Conservation (phyloP, 192 early-diverging fungal species). For the Backusella tarrabulga region DNA sequence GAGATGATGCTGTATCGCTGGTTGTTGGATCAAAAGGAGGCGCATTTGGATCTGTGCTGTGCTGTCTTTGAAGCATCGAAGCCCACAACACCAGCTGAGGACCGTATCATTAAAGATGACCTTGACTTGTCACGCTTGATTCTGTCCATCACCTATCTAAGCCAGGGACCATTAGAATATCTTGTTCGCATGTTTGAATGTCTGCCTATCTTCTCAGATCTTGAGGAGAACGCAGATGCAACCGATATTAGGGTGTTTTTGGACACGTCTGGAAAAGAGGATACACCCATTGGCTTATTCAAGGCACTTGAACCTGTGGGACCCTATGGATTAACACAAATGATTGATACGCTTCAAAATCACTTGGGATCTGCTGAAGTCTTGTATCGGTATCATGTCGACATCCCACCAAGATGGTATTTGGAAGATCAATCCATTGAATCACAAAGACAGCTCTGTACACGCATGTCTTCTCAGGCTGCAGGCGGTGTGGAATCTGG, state of each 20-base stretch:
- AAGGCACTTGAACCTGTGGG: constrained; percentile 25
- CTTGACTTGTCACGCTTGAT: constrained; percentile 48
- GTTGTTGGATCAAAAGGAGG: constrained; percentile 31
- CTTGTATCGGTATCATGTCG: constrained; percentile 55
- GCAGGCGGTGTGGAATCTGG: constrained; percentile 48
- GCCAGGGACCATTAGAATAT: constrained; percentile 41
- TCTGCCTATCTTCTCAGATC: constrained; percentile 48
- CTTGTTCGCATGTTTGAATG: constrained; percentile 55
- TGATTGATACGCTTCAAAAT: constrained; percentile 55
- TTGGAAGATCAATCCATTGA: constrained; percentile 42
- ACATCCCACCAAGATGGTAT: constrained; percentile 60
- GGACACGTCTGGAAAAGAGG: constrained; percentile 1
- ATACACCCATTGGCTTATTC: constrained; percentile 29
- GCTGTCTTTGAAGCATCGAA: constrained; percentile 49
- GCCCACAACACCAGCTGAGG: constrained; percentile 42
- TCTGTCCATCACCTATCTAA: constrained; percentile 49
- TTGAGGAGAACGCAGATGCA: constrained; percentile 13
- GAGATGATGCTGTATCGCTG: constrained; percentile 48
- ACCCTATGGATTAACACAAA: constrained; percentile 37
- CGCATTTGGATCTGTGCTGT: constrained; percentile 45
- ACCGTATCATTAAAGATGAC: constrained; percentile 53
- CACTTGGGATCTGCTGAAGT: constrained; percentile 63
- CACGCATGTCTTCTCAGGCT: constrained; percentile 53
- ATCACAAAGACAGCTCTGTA: constrained; percentile 59
- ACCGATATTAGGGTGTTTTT: constrained; percentile 12